A percentile compares a stretch with the other conserved stretches of the same genome.
phyloP scores from a whole-genome alignment of 129 eudicot species.

The Smallanthus sonchifolius region DNA sequence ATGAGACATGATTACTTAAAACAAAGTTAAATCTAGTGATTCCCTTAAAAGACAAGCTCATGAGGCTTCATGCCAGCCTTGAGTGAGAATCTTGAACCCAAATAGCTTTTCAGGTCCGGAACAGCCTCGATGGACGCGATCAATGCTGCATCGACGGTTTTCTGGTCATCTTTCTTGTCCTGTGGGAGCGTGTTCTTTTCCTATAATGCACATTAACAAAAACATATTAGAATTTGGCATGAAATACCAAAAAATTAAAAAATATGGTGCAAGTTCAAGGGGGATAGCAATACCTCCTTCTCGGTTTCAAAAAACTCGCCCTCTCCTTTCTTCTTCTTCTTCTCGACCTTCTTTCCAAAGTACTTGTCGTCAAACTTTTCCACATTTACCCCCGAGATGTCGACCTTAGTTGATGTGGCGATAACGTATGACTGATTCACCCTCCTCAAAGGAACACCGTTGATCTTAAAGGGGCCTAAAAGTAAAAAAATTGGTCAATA shows the following conservation, averaged over 20 bases:
- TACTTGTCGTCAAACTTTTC: conserved; percentile 67
- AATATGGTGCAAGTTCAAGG: too few species aligned
- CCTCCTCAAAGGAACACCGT: conserved; percentile 81
- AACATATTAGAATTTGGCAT: not conserved
- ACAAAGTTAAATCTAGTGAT: not conserved
- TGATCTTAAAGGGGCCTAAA: conserved; percentile 68
- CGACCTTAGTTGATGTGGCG: conserved; percentile 68
- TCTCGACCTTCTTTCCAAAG: conserved; percentile 56
- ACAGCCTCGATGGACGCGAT: conserved; percentile 50
- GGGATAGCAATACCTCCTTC: conserved; percentile 36
- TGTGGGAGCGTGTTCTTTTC: conserved; percentile 37
- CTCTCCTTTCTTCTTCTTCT: conserved; percentile 69
- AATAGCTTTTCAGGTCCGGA: conserved; percentile 51
- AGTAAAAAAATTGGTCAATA: not conserved
- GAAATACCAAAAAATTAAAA: not conserved
- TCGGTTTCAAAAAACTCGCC: conserved; percentile 68
- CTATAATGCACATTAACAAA: conserved; percentile 19
- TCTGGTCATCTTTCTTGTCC: conserved; percentile 42
- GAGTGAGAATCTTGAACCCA: conserved; percentile 61
- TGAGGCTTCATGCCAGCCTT: conserved; percentile 65
- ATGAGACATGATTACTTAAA: not conserved
- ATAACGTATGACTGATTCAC: conserved; percentile 77
- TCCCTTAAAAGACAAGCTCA: conserved; percentile 47
- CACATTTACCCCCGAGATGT: conserved; percentile 45
- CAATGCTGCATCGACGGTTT: conserved; percentile 47